Evolutionary conservation across 2,329 filamentous ascomycete genomes (phyloP).

Genomic region (Colletotrichum lupini): DNA sequence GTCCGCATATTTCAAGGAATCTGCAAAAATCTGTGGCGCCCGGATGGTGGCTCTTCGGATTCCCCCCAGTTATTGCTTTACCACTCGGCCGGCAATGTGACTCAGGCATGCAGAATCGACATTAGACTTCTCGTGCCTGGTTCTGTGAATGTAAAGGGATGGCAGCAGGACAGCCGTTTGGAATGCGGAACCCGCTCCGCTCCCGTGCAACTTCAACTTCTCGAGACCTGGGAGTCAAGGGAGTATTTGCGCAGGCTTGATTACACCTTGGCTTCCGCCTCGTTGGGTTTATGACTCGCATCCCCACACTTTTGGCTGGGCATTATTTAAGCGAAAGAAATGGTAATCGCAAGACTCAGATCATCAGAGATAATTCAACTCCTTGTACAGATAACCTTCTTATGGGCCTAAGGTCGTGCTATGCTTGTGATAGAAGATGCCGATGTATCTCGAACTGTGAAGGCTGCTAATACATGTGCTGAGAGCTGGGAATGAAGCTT

Average conservation of each 20-base stretch:
- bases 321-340: conserved; percentile 2
- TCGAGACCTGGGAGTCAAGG: not conserved
- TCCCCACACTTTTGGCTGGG: conserved; percentile 9
- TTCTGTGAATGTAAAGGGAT: not conserved
- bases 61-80: not conserved
- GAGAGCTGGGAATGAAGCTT: too few relatives aligned
- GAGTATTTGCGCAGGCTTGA: not conserved
- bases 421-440: not conserved
- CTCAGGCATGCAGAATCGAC: not conserved
- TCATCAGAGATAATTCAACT: not conserved
- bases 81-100: not conserved
- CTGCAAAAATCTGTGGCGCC: not conserved
- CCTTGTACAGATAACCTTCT: not conserved
- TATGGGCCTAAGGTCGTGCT: too few relatives aligned
- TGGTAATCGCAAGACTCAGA: not conserved
- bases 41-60: not conserved
- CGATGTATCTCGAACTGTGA: not conserved
- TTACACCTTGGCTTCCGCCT: not conserved
- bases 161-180: not conserved
- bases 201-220: not conserved
- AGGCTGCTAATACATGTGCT: too few relatives aligned
- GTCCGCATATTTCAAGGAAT: not conserved
- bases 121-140: not conserved
- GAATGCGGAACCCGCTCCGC: not conserved
- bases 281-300: conserved; percentile 13